phyloP scores from a whole-genome alignment of 148 eudicot species.

The Talinum fruticosum region DNA sequence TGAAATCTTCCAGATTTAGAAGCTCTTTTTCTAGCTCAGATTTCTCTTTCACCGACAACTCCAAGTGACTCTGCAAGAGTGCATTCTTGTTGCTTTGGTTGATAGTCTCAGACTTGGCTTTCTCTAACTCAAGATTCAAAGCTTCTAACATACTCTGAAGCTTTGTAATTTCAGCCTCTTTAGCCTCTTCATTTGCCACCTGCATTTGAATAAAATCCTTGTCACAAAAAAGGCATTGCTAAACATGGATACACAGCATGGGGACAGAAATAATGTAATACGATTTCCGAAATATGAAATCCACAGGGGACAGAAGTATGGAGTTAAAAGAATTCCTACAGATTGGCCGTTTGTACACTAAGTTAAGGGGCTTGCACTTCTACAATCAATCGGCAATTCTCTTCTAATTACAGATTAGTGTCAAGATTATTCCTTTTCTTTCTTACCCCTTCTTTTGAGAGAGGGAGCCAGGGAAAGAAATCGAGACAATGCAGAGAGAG shows the following conservation, averaged over 20 bases:
- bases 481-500: too few relatives aligned
- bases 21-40: slow-evolving; percentile 60
- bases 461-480: too few relatives aligned
- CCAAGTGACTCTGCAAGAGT: slow-evolving; percentile 58
- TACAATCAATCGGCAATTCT: neutral
- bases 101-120: slow-evolving; percentile 69
- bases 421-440: neutral
- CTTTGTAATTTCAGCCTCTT: slow-evolving; percentile 62
- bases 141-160: slow-evolving; percentile 64
- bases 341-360: neutral
- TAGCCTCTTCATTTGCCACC: slow-evolving; percentile 84
- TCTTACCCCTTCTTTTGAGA: neutral
- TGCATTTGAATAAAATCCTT: slow-evolving; percentile 31
- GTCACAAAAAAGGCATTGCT: neutral
- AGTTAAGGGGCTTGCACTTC: neutral
- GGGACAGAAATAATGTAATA: neutral
- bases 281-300: neutral
- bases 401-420: neutral
- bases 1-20: slow-evolving; percentile 46
- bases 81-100: slow-evolving; percentile 63
- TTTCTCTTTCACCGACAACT: slow-evolving; percentile 61
- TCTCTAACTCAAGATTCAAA: slow-evolving; percentile 61
- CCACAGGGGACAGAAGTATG: neutral
- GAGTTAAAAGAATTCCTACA: neutral
- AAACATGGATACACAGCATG: neutral